These are phyloP conservation scores for Globisporangium spinosum DNA, from an alignment of 352 stramenopile genomes.

Conservation along the genomic window DNA sequence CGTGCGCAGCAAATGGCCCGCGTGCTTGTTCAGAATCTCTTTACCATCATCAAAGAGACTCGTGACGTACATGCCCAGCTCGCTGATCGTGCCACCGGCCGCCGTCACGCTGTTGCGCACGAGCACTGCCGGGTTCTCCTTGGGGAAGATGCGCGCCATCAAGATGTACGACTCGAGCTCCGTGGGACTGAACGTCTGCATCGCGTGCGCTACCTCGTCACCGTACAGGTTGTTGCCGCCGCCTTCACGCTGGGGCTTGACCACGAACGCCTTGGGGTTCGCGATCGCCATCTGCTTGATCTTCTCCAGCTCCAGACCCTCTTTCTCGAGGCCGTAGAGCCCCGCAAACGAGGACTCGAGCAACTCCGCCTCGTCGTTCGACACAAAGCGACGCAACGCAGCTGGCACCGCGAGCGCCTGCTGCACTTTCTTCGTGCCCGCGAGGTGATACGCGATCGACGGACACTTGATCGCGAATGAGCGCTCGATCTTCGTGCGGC, in stretches of 20 bases:
- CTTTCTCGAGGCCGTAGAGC: conserved; percentile 92
- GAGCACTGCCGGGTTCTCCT: conserved; percentile 72
- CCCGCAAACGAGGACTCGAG: conserved; percentile 93
- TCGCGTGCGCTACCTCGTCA: conserved; percentile 83
- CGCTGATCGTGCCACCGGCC: conserved; percentile 88
- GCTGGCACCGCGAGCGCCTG: conserved; percentile 89
- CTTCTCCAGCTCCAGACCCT: conserved; percentile 55
- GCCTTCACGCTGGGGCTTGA: conserved; percentile 98
- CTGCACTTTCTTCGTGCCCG: conserved; percentile 98
- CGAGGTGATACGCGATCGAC: conserved; percentile 94
- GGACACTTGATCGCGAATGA: conserved; percentile 95
- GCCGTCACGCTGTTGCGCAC: conserved; percentile 70
- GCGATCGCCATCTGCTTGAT: conserved; percentile 68
- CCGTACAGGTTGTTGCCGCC: conserved; percentile 98
- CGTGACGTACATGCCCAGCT: conserved; percentile 95
- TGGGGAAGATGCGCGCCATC: conserved; percentile 96
- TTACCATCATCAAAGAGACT: conserved; percentile 73
- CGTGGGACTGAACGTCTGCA: conserved; percentile 66
- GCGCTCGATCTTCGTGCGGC: conserved; percentile 84
- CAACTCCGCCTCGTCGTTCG: conserved; percentile 45
- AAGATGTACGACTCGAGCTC: conserved; percentile 92
- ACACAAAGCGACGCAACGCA: conserved; percentile 90
- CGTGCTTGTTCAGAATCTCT: conserved; percentile 92
- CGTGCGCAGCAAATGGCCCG: conserved; percentile 94
- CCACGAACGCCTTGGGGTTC: conserved; percentile 85